Conservation (phyloP, 1,139 yeast species). For the Suhomyces ambrosiae region DNA sequence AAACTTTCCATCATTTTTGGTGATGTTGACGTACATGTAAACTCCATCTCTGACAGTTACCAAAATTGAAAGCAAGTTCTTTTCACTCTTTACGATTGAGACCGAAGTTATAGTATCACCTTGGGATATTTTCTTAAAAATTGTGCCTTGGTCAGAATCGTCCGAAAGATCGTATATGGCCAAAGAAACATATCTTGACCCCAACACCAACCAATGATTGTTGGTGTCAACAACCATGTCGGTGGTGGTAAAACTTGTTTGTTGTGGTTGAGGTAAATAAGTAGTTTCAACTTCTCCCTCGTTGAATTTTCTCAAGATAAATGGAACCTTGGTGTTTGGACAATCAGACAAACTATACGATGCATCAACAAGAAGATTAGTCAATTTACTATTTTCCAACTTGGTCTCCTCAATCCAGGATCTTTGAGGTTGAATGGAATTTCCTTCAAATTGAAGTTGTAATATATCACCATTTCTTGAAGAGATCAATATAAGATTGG, state of each 20-base stretch:
- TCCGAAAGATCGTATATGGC: slow-evolving; percentile 48
- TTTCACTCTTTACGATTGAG: slow-evolving; percentile 31
- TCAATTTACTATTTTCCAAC: slow-evolving; percentile 45
- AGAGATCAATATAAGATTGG: slow-evolving; percentile 48
- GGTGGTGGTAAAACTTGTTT: slow-evolving; percentile 59
- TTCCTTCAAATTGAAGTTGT: slow-evolving; percentile 41
- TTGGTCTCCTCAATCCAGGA: slow-evolving; percentile 27
- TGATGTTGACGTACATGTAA: slow-evolving; percentile 41
- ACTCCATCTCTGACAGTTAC: slow-evolving; percentile 68
- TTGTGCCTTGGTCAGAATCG: slow-evolving; percentile 22
- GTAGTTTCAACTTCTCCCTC: slow-evolving; percentile 18
- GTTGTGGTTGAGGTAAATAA: slow-evolving; percentile 39
- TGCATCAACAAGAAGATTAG: slow-evolving; percentile 49
- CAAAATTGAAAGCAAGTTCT: slow-evolving; percentile 27
- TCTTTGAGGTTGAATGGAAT: slow-evolving; percentile 16
- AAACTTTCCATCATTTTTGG: slow-evolving; percentile 16
- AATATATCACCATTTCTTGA: slow-evolving; percentile 56
- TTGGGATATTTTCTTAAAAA: slow-evolving; percentile 56
- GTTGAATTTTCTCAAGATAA: slow-evolving; percentile 47
- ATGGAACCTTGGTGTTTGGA: slow-evolving; percentile 64
- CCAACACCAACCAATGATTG: slow-evolving; percentile 54
- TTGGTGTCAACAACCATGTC: slow-evolving; percentile 47
- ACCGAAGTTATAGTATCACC: slow-evolving; percentile 80
- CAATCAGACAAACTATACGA: slow-evolving; percentile 56
- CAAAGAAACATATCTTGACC: slow-evolving; percentile 72